These are phyloP conservation scores for Dictyostelium discoideum DNA, from an alignment of 78 protist genomes.

Conservation along the genomic window DNA sequence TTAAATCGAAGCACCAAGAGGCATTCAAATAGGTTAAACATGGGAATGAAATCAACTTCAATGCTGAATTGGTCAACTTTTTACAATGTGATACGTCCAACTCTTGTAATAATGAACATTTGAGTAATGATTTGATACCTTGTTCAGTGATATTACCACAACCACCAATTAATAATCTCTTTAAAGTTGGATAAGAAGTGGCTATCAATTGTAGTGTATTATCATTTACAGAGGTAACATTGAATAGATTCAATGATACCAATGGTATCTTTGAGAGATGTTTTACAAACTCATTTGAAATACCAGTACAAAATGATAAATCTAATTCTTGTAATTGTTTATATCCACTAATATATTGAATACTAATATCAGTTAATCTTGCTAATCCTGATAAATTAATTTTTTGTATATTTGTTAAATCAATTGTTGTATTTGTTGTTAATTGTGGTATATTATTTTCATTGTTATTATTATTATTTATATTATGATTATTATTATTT, in stretches of 20 bases:
- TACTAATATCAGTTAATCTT: constrained; percentile 18
- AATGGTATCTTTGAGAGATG: constrained; percentile 17
- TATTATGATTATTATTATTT: background rate
- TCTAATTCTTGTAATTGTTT: constrained; percentile 24
- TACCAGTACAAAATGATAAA: constrained; percentile 46
- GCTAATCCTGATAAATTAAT: constrained; percentile 45
- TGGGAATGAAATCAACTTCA: constrained; percentile 33
- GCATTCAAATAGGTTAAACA: constrained; percentile 16
- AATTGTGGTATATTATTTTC: background rate
- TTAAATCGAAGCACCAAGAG: constrained; percentile 9
- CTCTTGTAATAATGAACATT: background rate
- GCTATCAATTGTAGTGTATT: constrained; percentile 11
- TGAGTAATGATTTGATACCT: constrained; percentile 29
- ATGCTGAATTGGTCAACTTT: background rate
- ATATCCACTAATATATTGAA: constrained; percentile 16
- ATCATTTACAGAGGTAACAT: constrained; percentile 39
- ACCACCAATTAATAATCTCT: constrained; percentile 29
- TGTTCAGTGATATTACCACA: constrained; percentile 6
- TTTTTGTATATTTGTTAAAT: background rate
- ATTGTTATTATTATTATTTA: background rate
- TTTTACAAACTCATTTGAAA: constrained; percentile 3
- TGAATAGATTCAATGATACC: constrained; percentile 26
- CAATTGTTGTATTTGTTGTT: background rate
- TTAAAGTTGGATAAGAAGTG: background rate
- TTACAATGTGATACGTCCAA: constrained; percentile 42